Conservation (phyloP, 495 filamentous ascomycete species). For the Daldinia grandis region DNA sequence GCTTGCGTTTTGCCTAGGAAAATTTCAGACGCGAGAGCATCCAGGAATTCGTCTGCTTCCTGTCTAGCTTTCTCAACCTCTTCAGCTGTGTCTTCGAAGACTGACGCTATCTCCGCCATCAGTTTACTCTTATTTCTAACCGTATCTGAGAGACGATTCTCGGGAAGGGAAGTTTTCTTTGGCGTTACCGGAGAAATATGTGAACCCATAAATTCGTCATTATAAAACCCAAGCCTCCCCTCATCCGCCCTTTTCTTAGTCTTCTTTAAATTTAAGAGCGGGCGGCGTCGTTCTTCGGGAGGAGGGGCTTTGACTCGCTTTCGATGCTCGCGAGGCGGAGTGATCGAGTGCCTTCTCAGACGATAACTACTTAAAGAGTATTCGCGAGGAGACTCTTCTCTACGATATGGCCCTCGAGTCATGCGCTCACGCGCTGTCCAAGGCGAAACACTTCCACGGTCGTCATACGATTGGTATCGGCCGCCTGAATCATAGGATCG, state of each 20-base stretch:
- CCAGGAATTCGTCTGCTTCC: conserved; percentile 15
- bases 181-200: conserved; percentile 1
- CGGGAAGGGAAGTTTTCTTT: background rate
- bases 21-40: conserved; percentile 9
- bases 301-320: conserved; percentile 11
- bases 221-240: conserved; percentile 41
- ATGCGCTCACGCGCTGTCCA: conserved; percentile 10
- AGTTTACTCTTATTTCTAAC: background rate
- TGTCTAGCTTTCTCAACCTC: conserved; percentile 9
- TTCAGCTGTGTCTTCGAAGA: background rate
- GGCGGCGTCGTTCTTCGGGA: background rate
- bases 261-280: background rate
- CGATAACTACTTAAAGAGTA: background rate
- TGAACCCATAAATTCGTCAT: conserved; percentile 13
- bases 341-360: background rate
- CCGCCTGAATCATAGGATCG: background rate
- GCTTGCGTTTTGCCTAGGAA: background rate
- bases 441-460: conserved; percentile 13
- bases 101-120: background rate
- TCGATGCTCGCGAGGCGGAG: background rate
- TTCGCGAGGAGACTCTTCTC: background rate
- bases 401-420: conserved; percentile 1
- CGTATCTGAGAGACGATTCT: background rate
- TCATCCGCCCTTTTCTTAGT: conserved; percentile 7
- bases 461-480: background rate